Percentiles rank a stretch among this genome's conserved stretches.
phyloP scores from a whole-genome alignment of 441 rosid genomes.

The Syzygium syzygioides region DNA sequence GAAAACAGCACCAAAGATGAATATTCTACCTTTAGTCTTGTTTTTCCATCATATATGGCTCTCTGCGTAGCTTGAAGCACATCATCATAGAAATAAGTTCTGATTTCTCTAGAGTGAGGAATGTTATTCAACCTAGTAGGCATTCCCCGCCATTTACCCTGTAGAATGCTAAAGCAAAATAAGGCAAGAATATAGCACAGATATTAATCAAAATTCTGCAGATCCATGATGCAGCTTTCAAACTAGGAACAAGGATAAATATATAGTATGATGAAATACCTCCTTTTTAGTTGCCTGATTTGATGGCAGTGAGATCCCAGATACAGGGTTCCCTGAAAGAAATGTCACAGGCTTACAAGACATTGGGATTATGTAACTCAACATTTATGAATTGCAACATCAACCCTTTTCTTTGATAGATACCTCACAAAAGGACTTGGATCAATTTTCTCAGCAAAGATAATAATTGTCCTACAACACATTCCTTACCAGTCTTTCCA shows the following conservation, averaged over 20 bases:
- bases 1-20: neutral
- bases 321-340: neutral
- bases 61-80: conserved; percentile 71
- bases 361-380: neutral
- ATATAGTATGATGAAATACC: conserved; percentile 26
- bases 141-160: conserved; percentile 92
- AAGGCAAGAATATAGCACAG: conserved; percentile 15
- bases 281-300: conserved; percentile 33
- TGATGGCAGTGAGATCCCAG: conserved; percentile 13
- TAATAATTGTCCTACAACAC: neutral
- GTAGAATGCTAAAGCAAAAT: conserved; percentile 30
- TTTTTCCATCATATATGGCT: conserved; percentile 70
- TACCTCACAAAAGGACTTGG: neutral
- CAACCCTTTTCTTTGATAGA: neutral
- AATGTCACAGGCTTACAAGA: neutral
- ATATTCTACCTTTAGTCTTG: conserved; percentile 58
- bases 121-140: conserved; percentile 88
- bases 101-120: conserved; percentile 93
- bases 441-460: neutral
- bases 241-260: neutral
- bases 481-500: neutral
- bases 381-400: neutral
- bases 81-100: conserved; percentile 86
- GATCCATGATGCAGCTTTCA: neutral
- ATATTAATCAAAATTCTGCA: neutral